Percentiles rank a stretch among this genome's conserved stretches.
Evolutionary conservation across 106 monocot species (phyloP).

Genomic region (Acanthochlamys bracteata): DNA sequence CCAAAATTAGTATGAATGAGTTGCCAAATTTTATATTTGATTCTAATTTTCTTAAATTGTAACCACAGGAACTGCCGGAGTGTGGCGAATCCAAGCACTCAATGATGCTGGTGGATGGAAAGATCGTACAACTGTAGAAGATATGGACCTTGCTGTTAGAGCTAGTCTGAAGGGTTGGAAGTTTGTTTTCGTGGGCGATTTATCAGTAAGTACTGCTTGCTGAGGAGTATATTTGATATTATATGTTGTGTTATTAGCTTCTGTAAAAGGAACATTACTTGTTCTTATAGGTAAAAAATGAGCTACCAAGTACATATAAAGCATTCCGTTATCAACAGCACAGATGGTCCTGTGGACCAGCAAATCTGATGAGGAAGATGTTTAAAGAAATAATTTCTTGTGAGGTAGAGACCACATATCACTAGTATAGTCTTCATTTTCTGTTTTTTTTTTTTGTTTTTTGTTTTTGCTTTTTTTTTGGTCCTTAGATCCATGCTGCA

Average conservation of each 20-base stretch:
- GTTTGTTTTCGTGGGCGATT: constrained; percentile 53
- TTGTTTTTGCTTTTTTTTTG: too few species aligned
- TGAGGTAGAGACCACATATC: constrained; percentile 33
- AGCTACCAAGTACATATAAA: constrained; percentile 57
- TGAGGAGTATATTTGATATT: background rate
- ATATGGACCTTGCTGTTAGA: constrained; percentile 67
- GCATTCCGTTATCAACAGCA: constrained; percentile 56
- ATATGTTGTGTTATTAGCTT: too few species aligned
- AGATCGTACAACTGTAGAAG: constrained; percentile 64
- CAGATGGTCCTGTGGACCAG: constrained; percentile 60
- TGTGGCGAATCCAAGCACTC: constrained; percentile 47
- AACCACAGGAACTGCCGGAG: constrained; percentile 59
- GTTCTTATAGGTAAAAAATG: constrained; percentile 45
- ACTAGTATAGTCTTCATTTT: too few species aligned
- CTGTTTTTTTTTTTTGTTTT: too few species aligned
- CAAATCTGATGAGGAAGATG: constrained; percentile 58
- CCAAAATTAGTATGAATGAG: too few species aligned
- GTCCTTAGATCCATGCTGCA: too few species aligned
- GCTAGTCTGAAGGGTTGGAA: constrained; percentile 65
- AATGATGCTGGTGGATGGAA: constrained; percentile 68
- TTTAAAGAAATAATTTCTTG: constrained; percentile 36
- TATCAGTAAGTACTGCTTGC: constrained; percentile 24
- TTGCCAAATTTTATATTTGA: too few species aligned
- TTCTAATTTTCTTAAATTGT: too few species aligned
- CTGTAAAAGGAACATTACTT: background rate